Base-by-base conservation (phyloP, 139 green algal species). In the Dunaliella primolecta region DNA sequence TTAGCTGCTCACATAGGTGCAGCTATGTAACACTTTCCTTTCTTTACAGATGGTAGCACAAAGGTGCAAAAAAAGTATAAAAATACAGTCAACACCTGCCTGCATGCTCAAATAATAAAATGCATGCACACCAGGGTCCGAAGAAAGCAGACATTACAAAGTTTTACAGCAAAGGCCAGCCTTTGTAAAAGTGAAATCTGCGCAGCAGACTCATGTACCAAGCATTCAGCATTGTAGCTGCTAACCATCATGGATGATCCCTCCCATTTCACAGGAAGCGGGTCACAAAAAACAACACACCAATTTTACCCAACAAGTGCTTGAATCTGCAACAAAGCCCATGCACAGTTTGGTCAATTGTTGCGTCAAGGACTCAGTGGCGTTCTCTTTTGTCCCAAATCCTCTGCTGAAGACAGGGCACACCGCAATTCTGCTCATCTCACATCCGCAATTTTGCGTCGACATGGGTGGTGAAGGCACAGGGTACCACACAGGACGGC, bases 251-350 rank as follows among this genome's bases (percentile, higher is more conserved):
- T 23, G 72, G 30, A 32, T 79, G 72, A 79, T 11, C 21, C 21
- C 11, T 11, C 30, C 72, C 20, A 21, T 79, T 79, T 33, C 72
- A 79, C 3, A 20, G 7, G 11, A 79, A 7, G 3, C 7, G 11
- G 72, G 11, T 31, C 72, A 32, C 20, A 32, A 23, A 33, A 33
- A 79, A 33, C 72, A 79, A 7, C 11, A 32, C 72, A 79, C n/a
- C 72, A 84, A 76, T 29, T n/a, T 29, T 15, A 75, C 72, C 72
- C 72, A n/a, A n/a, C n/a, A n/a, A n/a, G n/a, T n/a, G n/a, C n/a
- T n/a, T n/a, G n/a, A n/a, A n/a, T n/a, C n/a, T n/a, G n/a, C n/a
- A n/a, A n/a, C n/a, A n/a, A n/a, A n/a, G n/a, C n/a, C n/a, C n/a
- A n/a, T n/a, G n/a, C n/a, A n/a, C n/a, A n/a, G n/a, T n/a, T n/a